phyloP scores from a whole-genome alignment of 2,329 filamentous ascomycete genomes.

The Gaeumannomyces sp. region DNA sequence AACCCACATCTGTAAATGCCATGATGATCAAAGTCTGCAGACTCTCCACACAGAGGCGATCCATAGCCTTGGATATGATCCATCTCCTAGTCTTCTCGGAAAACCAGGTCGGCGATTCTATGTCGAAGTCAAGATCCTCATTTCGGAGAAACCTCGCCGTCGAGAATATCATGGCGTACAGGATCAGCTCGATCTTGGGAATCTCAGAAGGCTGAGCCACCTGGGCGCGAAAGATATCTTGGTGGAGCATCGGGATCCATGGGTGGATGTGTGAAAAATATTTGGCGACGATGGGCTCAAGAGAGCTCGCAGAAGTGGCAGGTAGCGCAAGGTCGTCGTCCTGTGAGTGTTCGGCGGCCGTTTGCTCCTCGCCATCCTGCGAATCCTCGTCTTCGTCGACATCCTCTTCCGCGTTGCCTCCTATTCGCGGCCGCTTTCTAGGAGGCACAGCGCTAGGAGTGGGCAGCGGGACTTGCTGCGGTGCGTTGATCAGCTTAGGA shows the following conservation, averaged over 20 bases:
- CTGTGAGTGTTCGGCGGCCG: not conserved
- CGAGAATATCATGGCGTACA: constrained; percentile 27
- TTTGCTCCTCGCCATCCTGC: not conserved
- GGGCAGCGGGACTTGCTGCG: not conserved
- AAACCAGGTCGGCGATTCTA: constrained; percentile 24
- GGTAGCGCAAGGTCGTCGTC: constrained; percentile 11
- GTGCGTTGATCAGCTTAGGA: not conserved
- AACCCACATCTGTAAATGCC: constrained; percentile 26
- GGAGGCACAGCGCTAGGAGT: not conserved
- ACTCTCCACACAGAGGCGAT: constrained; percentile 26
- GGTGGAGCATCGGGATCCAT: constrained; percentile 32
- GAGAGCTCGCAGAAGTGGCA: constrained; percentile 23
- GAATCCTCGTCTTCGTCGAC: not conserved
- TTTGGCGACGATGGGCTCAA: constrained; percentile 26
- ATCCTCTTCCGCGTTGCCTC: not conserved
- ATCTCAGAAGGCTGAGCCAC: constrained; percentile 17
- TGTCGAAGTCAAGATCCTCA: constrained; percentile 29
- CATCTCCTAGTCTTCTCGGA: not conserved
- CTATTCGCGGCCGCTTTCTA: not conserved
- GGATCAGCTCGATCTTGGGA: constrained; percentile 22
- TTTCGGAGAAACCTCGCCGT: constrained; percentile 21
- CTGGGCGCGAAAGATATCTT: constrained; percentile 20
- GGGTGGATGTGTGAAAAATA: constrained; percentile 32
- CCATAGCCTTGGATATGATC: constrained; percentile 25
- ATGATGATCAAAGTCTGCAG: constrained; percentile 28